Percentiles rank a stretch among this genome's conserved stretches.
phyloP scores from a whole-genome alignment of 345 rosid species.

The Dimocarpus longan region DNA sequence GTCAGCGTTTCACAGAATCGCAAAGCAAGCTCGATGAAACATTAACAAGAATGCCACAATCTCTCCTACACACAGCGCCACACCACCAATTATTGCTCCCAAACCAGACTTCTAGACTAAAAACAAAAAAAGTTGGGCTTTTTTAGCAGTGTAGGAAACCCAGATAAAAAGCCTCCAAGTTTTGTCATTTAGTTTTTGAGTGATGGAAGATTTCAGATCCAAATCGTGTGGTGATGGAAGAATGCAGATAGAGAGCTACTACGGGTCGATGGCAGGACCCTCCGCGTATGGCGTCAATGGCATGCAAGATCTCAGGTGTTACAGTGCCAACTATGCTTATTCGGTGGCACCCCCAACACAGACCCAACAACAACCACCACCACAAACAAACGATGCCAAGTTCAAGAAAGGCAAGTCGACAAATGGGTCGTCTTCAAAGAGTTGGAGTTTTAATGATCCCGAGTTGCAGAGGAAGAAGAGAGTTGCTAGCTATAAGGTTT shows the following conservation, averaged over 20 bases:
- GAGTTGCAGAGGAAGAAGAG: conserved; percentile 74
- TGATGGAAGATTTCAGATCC: conserved; percentile 77
- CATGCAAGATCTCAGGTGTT: conserved; percentile 66
- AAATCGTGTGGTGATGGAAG: conserved; percentile 52
- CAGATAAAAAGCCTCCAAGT: background rate
- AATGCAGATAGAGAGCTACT: conserved; percentile 37
- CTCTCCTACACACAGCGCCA: conserved; percentile 2
- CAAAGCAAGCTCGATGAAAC: too few species aligned
- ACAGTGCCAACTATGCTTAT: conserved; percentile 53
- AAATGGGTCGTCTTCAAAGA: conserved; percentile 42
- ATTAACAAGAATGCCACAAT: background rate
- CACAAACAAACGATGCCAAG: conserved; percentile 31
- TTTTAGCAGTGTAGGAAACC: background rate
- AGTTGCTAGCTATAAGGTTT: conserved; percentile 69
- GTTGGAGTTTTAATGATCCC: conserved; percentile 65
- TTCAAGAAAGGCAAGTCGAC: conserved; percentile 53
- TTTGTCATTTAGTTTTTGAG: background rate
- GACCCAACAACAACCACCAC: background rate
- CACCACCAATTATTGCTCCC: background rate
- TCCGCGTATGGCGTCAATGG: conserved; percentile 27
- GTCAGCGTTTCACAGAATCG: conserved; percentile 2
- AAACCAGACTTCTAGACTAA: background rate
- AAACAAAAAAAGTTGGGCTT: background rate
- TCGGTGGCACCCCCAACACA: conserved; percentile 37
- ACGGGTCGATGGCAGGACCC: conserved; percentile 27